Evolutionary conservation across 345 rosid species (phyloP).

Genomic region (Aquilaria yunnanensis): DNA sequence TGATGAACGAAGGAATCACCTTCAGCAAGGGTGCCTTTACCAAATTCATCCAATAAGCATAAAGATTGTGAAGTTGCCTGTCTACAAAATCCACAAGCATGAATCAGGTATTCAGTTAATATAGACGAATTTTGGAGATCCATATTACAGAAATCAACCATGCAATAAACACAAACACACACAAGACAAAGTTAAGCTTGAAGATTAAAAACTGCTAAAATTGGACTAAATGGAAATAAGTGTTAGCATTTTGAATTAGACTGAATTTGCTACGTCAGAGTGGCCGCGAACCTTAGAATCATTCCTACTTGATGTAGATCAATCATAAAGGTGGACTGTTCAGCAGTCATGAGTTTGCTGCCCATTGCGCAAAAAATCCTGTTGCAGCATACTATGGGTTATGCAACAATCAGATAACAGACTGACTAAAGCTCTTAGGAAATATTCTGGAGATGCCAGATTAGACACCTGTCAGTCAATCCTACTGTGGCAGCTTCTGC

Average conservation of each 20-base stretch:
- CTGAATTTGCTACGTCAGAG: not conserved
- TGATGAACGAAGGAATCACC: conserved; percentile 24
- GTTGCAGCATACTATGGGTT: conserved; percentile 13
- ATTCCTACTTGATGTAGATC: conserved; percentile 98
- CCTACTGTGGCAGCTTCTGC: conserved; percentile 95
- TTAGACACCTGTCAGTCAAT: conserved; percentile 77
- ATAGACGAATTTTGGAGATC: not conserved
- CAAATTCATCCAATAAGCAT: conserved; percentile 94
- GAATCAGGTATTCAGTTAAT: not conserved
- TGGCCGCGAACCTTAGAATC: conserved; percentile 67
- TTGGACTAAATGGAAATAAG: not conserved
- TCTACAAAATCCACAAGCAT: conserved; percentile 31
- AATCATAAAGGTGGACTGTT: conserved; percentile 95
- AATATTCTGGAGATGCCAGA: conserved; percentile 15
- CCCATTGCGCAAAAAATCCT: conserved; percentile 98
- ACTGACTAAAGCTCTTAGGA: conserved; percentile 3
- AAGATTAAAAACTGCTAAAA: conserved; percentile 1
- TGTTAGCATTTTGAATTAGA: not conserved
- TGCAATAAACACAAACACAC: conserved; percentile 9
- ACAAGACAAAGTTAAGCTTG: not conserved
- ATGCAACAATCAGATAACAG: conserved; percentile 11
- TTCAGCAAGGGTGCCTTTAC: conserved; percentile 98
- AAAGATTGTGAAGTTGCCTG: conserved; percentile 89
- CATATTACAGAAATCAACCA: not conserved
- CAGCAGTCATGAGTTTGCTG: conserved; percentile 83